Evolutionary conservation across 176 grass and related monocot species (phyloP).

Genomic region (Lolium multiflorum): DNA sequence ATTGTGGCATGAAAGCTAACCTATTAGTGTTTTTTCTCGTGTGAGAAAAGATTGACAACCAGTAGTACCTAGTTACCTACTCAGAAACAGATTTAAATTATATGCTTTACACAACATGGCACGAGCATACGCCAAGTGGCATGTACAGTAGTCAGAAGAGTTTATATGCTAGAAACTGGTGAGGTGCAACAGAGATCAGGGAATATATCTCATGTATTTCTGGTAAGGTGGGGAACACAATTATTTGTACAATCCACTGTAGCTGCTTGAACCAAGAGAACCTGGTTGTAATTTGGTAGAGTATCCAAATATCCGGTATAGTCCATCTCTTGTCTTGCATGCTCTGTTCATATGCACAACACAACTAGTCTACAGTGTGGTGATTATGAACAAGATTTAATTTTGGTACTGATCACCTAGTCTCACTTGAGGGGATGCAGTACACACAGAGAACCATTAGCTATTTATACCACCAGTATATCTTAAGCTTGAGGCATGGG

Average conservation of each 20-base stretch:
- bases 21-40: neutral
- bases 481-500: neutral
- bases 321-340: slow-evolving; percentile 27
- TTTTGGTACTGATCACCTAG: neutral
- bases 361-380: neutral
- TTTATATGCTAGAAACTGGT: slow-evolving; percentile 25
- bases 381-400: neutral
- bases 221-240: slow-evolving; percentile 48
- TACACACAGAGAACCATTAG: neutral
- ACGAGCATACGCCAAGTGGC: neutral
- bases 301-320: slow-evolving; percentile 10
- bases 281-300: slow-evolving; percentile 27
- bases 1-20: neutral
- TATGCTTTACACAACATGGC: neutral
- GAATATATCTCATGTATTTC: slow-evolving; percentile 40
- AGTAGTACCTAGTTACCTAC: neutral
- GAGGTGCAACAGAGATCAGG: slow-evolving; percentile 19
- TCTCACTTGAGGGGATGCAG: neutral
- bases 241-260: slow-evolving; percentile 41
- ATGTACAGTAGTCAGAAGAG: slow-evolving; percentile 2
- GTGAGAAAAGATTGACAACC: neutral
- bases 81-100: neutral
- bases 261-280: slow-evolving; percentile 26
- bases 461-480: neutral
- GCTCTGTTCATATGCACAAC: slow-evolving; percentile 20